phyloP scores from a whole-genome alignment of 2,329 filamentous ascomycete species.

The Fusarium sp. region DNA sequence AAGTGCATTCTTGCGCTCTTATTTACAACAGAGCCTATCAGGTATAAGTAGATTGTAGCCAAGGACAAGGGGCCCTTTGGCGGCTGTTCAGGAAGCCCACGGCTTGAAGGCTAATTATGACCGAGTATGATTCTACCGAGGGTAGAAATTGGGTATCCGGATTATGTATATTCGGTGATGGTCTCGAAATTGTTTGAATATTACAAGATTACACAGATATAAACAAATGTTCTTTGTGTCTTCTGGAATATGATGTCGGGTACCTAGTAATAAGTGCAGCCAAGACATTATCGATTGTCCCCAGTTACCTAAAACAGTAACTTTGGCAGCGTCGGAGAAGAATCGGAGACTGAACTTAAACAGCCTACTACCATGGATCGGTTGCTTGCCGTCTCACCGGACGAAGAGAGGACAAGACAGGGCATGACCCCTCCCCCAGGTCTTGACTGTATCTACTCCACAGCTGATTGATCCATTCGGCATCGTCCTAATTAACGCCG shows the following conservation, averaged over 20 bases:
- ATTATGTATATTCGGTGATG: background rate
- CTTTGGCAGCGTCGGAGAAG: conserved; percentile 23
- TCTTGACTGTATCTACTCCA: conserved; percentile 25
- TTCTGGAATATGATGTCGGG: background rate
- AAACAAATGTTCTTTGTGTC: background rate
- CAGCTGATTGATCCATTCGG: conserved; percentile 27
- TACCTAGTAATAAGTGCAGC: background rate
- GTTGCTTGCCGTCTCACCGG: conserved; percentile 33
- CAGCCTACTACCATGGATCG: background rate
- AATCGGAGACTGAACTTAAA: conserved; percentile 19
- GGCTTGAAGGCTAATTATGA: conserved; percentile 5
- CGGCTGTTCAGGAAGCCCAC: conserved; percentile 19
- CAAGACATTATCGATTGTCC: background rate
- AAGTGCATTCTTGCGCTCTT: conserved; percentile 14
- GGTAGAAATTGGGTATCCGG: conserved; percentile 6
- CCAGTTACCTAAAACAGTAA: conserved; percentile 28
- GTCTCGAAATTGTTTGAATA: background rate
- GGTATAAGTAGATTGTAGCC: background rate
- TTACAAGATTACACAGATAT: background rate
- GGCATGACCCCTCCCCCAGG: conserved; percentile 30
- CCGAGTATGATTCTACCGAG: conserved; percentile 7
- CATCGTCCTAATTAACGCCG: conserved; percentile 20
- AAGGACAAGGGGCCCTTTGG: conserved; percentile 31
- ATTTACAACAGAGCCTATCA: conserved; percentile 42
- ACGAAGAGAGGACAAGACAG: conserved; percentile 1